Evolutionary conservation across 192 early-diverging fungal genomes (phyloP), one percentile per base, ranked within the genome.

Genomic region (Gigaspora rosea): DNA sequence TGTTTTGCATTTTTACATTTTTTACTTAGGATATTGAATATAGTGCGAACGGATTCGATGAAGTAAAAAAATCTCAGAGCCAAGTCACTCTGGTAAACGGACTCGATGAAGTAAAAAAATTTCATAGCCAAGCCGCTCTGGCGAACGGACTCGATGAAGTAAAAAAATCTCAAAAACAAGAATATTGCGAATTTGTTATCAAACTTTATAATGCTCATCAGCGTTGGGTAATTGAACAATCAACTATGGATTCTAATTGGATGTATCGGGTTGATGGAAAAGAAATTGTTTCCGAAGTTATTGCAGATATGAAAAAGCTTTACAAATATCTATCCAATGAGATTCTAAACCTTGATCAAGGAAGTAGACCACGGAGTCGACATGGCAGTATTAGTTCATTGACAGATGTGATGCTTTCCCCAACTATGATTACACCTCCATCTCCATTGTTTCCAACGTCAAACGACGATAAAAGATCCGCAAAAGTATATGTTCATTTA

Each of bases 161-260:
- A 2, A 84, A 86, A 54, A 69, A 78, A 18, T 77, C 78, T 0
- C 88, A 89, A 73, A 80, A 86, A 61, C 58, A 79, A 50, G 86
- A 89, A 78, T 89, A 89, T 71, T 81, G 86, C 46, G 85, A 88
- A 27, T 88, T 89, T 78, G 83, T 89, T 20, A 63, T 87, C 15
- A 81, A 88, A 64, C 73, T 89, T 46, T 88, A 71, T 80, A 52
- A 58, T 64, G 35, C 71, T 18, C 54, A 70, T 67, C 52, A 68
- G 58, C 64, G 64, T 22, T 58, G 9, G 50, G 20, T 64, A 52
- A 49, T 33, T 11, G 18, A 27, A 48, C 58, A 69, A 57, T 58
- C 64, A 56, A 63, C 22, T 1, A 57, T 33, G 1, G 77, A 65
- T 12, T 20, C 48, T 10, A 69, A 33, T 57, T 68, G 47, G 8